Conservation (phyloP, 768 basidiomycete genomes). For the Podaxis sp. region DNA sequence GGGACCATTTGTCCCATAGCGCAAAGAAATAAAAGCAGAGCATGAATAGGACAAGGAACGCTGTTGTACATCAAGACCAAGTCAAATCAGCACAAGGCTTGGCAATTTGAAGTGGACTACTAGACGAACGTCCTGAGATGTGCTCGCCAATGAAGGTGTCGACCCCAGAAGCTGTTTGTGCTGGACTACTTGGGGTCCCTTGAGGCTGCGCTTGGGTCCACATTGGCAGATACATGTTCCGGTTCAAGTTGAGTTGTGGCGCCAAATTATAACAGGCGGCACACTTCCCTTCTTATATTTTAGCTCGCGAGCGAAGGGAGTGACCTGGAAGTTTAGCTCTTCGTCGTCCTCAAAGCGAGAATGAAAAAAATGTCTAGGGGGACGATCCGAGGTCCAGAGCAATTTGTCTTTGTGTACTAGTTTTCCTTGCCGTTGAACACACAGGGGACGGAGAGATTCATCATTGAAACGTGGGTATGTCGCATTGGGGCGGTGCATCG, state of each 20-base stretch:
- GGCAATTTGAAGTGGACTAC: not conserved
- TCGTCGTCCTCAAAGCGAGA: not conserved
- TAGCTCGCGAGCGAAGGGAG: not conserved
- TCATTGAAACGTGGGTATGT: not conserved
- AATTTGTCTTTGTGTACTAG: not conserved
- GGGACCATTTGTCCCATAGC: constrained; percentile 36
- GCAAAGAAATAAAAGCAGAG: constrained; percentile 34
- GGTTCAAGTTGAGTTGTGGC: not conserved
- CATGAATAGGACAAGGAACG: constrained; percentile 26
- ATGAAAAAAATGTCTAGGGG: not conserved
- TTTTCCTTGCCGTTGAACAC: too few relatives aligned
- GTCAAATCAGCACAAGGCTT: not conserved
- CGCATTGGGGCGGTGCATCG: not conserved
- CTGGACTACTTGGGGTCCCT: not conserved
- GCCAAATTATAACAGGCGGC: not conserved
- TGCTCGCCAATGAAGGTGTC: not conserved
- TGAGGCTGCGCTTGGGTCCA: not conserved
- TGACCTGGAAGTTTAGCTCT: not conserved
- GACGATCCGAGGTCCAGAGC: not conserved
- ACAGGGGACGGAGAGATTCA: too few relatives aligned
- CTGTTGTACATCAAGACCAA: not conserved
- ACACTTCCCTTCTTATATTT: not conserved
- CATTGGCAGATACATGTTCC: not conserved
- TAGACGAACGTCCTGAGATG: not conserved
- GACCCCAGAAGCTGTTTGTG: not conserved